Evolutionary conservation across 257 asterid species (phyloP), one percentile per base, ranked within the genome.

Genomic region (Ilex aquifolium): DNA sequence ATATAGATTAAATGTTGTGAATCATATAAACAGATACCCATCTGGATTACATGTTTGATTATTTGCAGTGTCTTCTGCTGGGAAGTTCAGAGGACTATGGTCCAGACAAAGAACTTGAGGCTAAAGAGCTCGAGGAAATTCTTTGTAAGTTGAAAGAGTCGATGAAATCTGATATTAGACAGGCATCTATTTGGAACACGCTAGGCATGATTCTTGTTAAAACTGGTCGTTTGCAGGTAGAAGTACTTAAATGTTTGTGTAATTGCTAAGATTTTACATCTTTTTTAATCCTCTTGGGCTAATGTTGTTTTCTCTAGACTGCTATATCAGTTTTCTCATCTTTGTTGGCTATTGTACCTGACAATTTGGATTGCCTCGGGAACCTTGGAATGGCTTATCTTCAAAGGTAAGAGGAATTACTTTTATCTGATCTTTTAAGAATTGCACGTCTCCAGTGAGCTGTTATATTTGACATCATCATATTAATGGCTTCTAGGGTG

Each of bases 331-430:
- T 87, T 69, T 81, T 93, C 66, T 83, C 93, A 50, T 77, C 95
- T 60, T 73, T 93, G 77, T 84, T 87, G 83, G 88, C 82, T 64
- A 72, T 85, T 64, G 86, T 76, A 49, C 95, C 99, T 9, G 76
- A 77, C 77, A 82, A 84, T 81, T 76, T 93, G 91, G 97, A 93
- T 84, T 85, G 86, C 82, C 95, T 87, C 17, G 96, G 96, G 65
- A 93, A 89, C 77, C 91, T 90, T 71, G 99, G 99, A 72, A 75
- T 84, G 65, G 88, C 99, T 54, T 80, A 86, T 76, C 96, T 90
- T 79, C 96, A 78, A 75, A 83, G 91, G 99, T 93, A 79, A 76
- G 83, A 70, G 61, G 66, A 59, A 62, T 67, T 55, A 62, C 8
- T 36, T 58, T 62, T 61, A 21, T 21, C 27, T 59, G 13, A 21